Percentiles rank a stretch among this genome's conserved stretches.
Conservation (phyloP, 176 grass and related monocot genomes). For the Typha latifolia region DNA sequence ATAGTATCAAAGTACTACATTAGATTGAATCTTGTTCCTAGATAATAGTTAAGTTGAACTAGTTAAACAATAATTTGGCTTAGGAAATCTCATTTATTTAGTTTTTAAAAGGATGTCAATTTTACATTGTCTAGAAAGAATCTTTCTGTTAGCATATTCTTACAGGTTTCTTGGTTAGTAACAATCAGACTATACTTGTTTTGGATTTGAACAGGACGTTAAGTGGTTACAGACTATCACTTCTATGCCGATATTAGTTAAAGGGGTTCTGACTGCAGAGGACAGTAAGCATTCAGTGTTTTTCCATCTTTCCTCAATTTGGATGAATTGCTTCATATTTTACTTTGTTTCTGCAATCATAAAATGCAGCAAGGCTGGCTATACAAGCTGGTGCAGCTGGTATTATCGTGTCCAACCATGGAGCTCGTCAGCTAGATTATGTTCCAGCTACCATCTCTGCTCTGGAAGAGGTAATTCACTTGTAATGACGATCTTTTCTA, state of each 20-base stretch:
- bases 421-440: constrained; percentile 83
- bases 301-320: neutral
- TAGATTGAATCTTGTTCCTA: too few species aligned
- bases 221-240: constrained; percentile 98
- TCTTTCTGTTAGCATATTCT: too few species aligned
- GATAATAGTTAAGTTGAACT: too few species aligned
- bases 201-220: constrained; percentile 39
- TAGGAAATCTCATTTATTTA: too few species aligned
- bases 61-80: too few species aligned
- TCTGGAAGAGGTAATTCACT: constrained; percentile 49
- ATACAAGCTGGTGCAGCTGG: constrained; percentile 72
- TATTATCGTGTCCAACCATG: constrained; percentile 90
- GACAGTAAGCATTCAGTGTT: constrained; percentile 38
- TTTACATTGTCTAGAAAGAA: too few species aligned
- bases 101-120: too few species aligned
- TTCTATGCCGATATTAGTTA: constrained; percentile 87
- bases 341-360: neutral
- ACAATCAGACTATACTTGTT: constrained; percentile 1
- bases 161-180: too few species aligned
- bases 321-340: neutral
- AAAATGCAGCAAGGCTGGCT: constrained; percentile 53
- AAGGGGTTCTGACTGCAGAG: constrained; percentile 92
- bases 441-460: constrained; percentile 67
- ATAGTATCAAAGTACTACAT: too few species aligned
- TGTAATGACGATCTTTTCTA: neutral